Base-by-base conservation (phyloP, 805 yeast species). In the Yamadazyma laniorum region DNA sequence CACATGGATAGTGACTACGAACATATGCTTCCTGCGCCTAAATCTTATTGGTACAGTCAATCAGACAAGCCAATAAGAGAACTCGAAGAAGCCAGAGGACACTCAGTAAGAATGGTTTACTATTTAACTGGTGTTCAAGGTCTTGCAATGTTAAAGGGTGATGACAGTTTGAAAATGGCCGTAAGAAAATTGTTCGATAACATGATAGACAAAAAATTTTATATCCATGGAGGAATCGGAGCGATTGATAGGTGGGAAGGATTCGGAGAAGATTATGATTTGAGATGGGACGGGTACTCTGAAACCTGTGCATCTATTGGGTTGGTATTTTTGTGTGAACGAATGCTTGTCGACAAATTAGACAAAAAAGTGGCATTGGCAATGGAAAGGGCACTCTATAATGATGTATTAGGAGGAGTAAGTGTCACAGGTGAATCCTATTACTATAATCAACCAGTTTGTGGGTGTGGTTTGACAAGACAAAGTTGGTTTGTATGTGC, bases 231-330 rank as follows among this genome's bases (percentile, higher is more conserved):
- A 12, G 59, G 58, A 17, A 53, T 53, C 41, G 59, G 59, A 2
- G 34, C 56, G 2, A 40, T 48, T 18, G 32, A 13, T 14, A 35
- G 37, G 17, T 53, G 53, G 52, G 59, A 54, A 43, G 59, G 59
- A 9, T 54, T 54, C 35, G 58, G 55, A n/a, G 48, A 44, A 19
- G 32, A 43, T 7, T 53, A 47, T 18, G 55, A 47, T 18, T 39
- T 54, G 25, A 39, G 49, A 35, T 45, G 53, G 52, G 44, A 47
- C 26, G 46, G 58, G 23, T 54, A 54, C 32, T 42, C 46, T 12
- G 59, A 54, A 35, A 53, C 58, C 1, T 54, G 59, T 44, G 59
- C 59, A 8, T 47, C 58, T 3, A 46, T 52, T 29, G 55, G 51
- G 5, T 37, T 54, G 16, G 29, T 52, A 3, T 45, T 53, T 29